Base-by-base conservation (phyloP, 768 basidiomycete species). In the Kwoniella sp. region DNA sequence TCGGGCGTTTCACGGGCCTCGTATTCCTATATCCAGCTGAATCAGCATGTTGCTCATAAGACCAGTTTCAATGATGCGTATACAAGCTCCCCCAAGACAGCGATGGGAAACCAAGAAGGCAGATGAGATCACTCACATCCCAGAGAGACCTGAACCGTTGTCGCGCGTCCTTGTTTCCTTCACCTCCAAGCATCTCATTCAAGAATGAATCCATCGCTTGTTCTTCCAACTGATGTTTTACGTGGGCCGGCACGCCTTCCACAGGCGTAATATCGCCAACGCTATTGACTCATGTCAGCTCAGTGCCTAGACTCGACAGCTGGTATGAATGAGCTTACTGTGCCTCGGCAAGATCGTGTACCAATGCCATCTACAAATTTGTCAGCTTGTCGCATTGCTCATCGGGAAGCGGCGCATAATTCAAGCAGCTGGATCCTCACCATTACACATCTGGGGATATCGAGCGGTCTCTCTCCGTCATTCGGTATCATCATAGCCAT, bases 261-360 rank as follows among this genome's bases (percentile, higher is more conserved):
- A 87, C 84, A 0, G 95, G 95, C 0, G 92, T 85, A 63, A 98
- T 97, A 74, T 98, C 95, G 4, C 95, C 95, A 5, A 97, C 95
- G 88, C 73, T 54, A 30, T n/a, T 3, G 21, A 36, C 21, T 27
- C n/a, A 17, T 49, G 53, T 56, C 46, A 46, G 58, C 54, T 26
- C 40, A 44, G 17, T 4, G n/a, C n/a, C n/a, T n/a, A n/a, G n/a
- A n/a, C n/a, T n/a, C n/a, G n/a, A n/a, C n/a, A n/a, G n/a, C n/a
- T n/a, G n/a, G n/a, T n/a, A n/a, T n/a, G n/a, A n/a, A n/a, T 25
- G 9, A 40, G 56, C 66, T 69, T 53, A 88, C 91, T 83, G 92
- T 0, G 95, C 95, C 79, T 99, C 95, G 6, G 94, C 94, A 15
- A 99, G 85, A 80, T 99, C 95, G 74, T 99, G 95, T 15, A 96